Evolutionary conservation across 768 basidiomycete species (phyloP).

Genomic region (Suillus placidus): DNA sequence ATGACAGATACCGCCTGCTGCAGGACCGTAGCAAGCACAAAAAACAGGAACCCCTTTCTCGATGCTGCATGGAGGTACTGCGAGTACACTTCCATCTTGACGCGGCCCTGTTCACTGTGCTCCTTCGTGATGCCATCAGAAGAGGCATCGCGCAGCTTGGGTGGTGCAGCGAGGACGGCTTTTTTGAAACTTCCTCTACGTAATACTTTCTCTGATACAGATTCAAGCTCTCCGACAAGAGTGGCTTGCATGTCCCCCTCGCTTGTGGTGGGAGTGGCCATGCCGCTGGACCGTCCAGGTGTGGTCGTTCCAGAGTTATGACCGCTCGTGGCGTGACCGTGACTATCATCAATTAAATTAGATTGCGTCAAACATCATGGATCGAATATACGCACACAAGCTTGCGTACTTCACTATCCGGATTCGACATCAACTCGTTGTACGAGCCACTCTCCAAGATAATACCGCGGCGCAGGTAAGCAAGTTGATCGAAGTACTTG

Average conservation of each 20-base stretch:
- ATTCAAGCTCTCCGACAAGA: conserved; percentile 29
- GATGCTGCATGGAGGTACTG: conserved; percentile 83
- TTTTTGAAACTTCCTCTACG: conserved; percentile 61
- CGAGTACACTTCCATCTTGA: conserved; percentile 75
- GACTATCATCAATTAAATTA: conserved; percentile 29
- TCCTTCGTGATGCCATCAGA: conserved; percentile 62
- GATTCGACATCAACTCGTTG: conserved; percentile 55
- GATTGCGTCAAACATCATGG: neutral
- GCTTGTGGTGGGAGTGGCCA: conserved; percentile 22
- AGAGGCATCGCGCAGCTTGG: conserved; percentile 40
- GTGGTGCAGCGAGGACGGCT: conserved; percentile 49
- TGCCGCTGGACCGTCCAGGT: conserved; percentile 42
- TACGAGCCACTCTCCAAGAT: conserved; percentile 79
- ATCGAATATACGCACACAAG: conserved; percentile 58
- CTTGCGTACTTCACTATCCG: conserved; percentile 68
- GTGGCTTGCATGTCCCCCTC: conserved; percentile 26
- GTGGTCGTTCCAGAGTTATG: conserved; percentile 54
- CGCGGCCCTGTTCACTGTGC: conserved; percentile 78
- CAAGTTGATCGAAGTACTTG: conserved; percentile 71
- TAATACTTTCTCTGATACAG: conserved; percentile 57
- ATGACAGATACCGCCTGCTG: conserved; percentile 64
- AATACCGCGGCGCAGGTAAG: conserved; percentile 79
- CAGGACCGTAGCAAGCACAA: conserved; percentile 54
- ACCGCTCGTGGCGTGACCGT: conserved; percentile 48
- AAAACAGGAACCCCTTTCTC: conserved; percentile 66